Conservation (phyloP, 768 basidiomycete genomes). For the Phaeotremella fagi region DNA sequence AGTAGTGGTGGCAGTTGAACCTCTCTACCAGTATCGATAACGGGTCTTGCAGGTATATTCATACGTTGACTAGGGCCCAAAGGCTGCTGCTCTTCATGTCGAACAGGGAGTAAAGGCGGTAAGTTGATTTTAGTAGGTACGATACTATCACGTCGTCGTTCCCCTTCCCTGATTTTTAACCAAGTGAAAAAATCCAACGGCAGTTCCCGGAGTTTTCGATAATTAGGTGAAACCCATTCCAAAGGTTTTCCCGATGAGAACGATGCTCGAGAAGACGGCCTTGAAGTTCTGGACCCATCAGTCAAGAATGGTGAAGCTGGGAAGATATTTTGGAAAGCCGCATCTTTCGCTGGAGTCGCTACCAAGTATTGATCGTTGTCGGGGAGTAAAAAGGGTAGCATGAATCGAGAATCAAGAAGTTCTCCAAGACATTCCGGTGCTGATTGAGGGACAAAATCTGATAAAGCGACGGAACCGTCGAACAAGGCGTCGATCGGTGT, state of each 20-base stretch:
- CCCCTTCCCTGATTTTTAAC: slow-evolving; percentile 34
- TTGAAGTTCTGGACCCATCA: slow-evolving; percentile 19
- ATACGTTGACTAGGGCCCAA: slow-evolving; percentile 9
- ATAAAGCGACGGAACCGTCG: slow-evolving; percentile 61
- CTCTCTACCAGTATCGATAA: slow-evolving; percentile 5
- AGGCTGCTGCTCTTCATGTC: background rate
- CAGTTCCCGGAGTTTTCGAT: slow-evolving; percentile 19
- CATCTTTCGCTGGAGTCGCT: slow-evolving; percentile 49
- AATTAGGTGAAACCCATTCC: slow-evolving; percentile 27
- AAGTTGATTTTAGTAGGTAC: slow-evolving; percentile 1
- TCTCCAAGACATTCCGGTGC: slow-evolving; percentile 83
- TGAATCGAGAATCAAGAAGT: slow-evolving; percentile 82
- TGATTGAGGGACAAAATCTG: slow-evolving; percentile 70
- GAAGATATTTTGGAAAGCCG: slow-evolving; percentile 28
- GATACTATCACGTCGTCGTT: slow-evolving; percentile 5
- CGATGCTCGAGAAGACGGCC: slow-evolving; percentile 33
- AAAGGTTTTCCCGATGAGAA: slow-evolving; percentile 39
- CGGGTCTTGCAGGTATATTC: slow-evolving; percentile 6
- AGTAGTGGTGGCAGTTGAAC: background rate
- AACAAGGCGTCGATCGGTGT: slow-evolving; percentile 71
- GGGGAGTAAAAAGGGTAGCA: slow-evolving; percentile 83
- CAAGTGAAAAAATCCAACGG: slow-evolving; percentile 45
- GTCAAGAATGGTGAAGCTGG: slow-evolving; percentile 22
- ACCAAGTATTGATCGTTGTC: slow-evolving; percentile 67
- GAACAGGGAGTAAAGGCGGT: slow-evolving; percentile 3